Evolutionary conservation across 1,284 basidiomycete species (phyloP).

Genomic region (Abortiporus biennis): DNA sequence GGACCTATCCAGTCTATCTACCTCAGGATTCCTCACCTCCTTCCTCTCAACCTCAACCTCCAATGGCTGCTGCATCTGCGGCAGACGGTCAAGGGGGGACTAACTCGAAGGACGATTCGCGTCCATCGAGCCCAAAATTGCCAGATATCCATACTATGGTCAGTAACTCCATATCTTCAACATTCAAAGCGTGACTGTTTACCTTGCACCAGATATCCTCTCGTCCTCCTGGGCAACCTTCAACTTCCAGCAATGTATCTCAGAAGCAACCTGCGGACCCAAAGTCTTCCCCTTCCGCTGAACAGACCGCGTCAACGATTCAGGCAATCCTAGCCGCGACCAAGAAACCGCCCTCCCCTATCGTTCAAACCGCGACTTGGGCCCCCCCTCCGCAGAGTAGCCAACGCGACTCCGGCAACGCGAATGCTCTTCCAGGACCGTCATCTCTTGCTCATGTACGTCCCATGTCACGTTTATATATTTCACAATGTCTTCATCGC

Average conservation of each 20-base stretch:
- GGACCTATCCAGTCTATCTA: conserved; percentile 25
- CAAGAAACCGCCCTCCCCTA: conserved; percentile 26
- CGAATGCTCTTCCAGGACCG: not conserved
- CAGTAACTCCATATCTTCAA: conserved; percentile 18
- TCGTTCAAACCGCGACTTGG: conserved; percentile 34
- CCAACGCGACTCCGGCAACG: conserved; percentile 1
- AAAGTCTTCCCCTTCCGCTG: conserved; percentile 30
- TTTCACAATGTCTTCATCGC: too few species aligned
- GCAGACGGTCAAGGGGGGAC: conserved; percentile 29
- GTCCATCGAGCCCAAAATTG: conserved; percentile 27
- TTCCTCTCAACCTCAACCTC: conserved; percentile 29
- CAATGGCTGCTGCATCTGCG: conserved; percentile 36
- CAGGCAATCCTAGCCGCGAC: conserved; percentile 56
- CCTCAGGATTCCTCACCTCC: conserved; percentile 25
- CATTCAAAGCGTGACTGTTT: conserved; percentile 14
- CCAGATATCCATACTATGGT: conserved; percentile 32
- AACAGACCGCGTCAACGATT: conserved; percentile 42
- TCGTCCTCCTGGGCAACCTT: too few species aligned
- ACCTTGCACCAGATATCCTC: conserved; percentile 15
- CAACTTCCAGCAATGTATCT: conserved; percentile 23
- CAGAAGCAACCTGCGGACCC: conserved; percentile 11
- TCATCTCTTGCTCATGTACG: conserved; percentile 4
- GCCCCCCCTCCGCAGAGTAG: conserved; percentile 11
- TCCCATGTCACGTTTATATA: too few species aligned
- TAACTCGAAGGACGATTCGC: conserved; percentile 19